A percentile compares a stretch with the other conserved stretches of the same genome.
These are phyloP conservation scores for Pseudonectria foliicola DNA, from an alignment of 2,329 filamentous ascomycete species.

Conservation along the genomic window DNA sequence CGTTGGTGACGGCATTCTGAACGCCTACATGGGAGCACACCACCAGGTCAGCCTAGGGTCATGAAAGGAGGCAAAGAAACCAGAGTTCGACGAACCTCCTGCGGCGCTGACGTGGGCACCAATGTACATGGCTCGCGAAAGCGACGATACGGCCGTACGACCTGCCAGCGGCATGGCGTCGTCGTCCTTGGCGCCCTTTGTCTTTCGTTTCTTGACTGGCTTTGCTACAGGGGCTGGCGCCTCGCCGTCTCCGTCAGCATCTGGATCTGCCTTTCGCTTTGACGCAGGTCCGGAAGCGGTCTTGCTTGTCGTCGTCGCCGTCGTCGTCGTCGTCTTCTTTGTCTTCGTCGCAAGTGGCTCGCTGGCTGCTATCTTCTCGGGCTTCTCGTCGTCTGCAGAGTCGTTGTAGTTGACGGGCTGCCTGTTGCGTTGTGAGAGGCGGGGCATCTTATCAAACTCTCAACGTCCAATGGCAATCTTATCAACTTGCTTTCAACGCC, in stretches of 20 bases:
- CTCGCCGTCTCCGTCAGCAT: constrained; percentile 19
- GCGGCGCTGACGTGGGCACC: constrained; percentile 89
- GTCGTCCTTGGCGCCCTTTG: constrained; percentile 29
- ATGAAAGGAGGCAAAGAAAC: constrained; percentile 4
- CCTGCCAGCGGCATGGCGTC: constrained; percentile 56
- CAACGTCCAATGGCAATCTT: too few relatives aligned
- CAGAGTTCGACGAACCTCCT: constrained; percentile 55
- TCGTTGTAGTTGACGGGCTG: constrained; percentile 27
- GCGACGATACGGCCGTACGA: constrained; percentile 55
- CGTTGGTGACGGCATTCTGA: constrained; percentile 78
- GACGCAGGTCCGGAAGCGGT: not conserved
- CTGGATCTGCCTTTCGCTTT: constrained; percentile 27
- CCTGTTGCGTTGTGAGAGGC: constrained; percentile 27
- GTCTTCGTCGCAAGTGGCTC: constrained; percentile 9
- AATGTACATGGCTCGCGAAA: constrained; percentile 69
- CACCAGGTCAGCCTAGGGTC: constrained; percentile 1
- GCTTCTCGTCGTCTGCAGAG: constrained; percentile 12
- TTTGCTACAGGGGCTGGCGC: constrained; percentile 15
- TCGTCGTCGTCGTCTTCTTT: constrained; percentile 17
- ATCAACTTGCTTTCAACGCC: too few relatives aligned
- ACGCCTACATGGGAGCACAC: constrained; percentile 52
- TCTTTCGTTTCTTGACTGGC: constrained; percentile 37
- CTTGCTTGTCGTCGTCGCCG: constrained; percentile 10
- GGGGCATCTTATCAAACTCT: constrained; percentile 31
- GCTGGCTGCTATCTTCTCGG: constrained; percentile 8